These are phyloP conservation scores for Pichia inconspicua DNA, from an alignment of 1,139 yeast genomes.

Conservation along the genomic window DNA sequence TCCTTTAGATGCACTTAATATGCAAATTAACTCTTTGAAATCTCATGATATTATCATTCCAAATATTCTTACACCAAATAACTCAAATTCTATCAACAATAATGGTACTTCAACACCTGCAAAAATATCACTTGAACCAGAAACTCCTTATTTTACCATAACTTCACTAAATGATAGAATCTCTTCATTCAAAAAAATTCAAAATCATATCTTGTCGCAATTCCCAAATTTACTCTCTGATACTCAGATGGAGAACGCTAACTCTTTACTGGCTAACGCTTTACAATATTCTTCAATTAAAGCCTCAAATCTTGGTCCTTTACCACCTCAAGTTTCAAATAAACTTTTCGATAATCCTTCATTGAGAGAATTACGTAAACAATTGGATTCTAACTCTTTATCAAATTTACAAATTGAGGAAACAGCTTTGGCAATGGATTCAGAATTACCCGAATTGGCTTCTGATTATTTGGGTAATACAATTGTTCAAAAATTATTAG, in stretches of 20 bases:
- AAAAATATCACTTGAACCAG: conserved; percentile 8
- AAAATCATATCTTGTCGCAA: conserved; percentile 14
- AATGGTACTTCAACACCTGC: conserved; percentile 1
- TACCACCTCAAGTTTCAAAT: conserved; percentile 55
- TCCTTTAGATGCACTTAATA: conserved; percentile 4
- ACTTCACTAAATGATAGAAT: conserved; percentile 19
- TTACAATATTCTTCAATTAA: conserved; percentile 30
- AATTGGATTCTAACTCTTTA: conserved; percentile 37
- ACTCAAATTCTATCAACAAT: not conserved
- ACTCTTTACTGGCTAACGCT: conserved; percentile 33
- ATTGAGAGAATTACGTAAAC: conserved; percentile 49
- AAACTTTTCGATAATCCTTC: conserved; percentile 86
- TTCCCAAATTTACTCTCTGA: conserved; percentile 6
- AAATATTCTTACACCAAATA: not conserved
- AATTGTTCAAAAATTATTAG: conserved; percentile 84
- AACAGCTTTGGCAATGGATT: conserved; percentile 74
- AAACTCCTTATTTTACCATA: conserved; percentile 9
- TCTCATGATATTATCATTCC: conserved; percentile 1
- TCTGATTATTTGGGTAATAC: conserved; percentile 95
- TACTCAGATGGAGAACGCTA: conserved; percentile 17
- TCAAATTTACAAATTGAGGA: conserved; percentile 63
- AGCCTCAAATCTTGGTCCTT: conserved; percentile 51
- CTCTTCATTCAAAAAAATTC: conserved; percentile 22
- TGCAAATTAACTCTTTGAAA: conserved; percentile 3
- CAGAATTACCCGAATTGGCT: conserved; percentile 84